phyloP scores from a whole-genome alignment of 2,329 filamentous ascomycete genomes.

The Chaetomium strumarium region DNA sequence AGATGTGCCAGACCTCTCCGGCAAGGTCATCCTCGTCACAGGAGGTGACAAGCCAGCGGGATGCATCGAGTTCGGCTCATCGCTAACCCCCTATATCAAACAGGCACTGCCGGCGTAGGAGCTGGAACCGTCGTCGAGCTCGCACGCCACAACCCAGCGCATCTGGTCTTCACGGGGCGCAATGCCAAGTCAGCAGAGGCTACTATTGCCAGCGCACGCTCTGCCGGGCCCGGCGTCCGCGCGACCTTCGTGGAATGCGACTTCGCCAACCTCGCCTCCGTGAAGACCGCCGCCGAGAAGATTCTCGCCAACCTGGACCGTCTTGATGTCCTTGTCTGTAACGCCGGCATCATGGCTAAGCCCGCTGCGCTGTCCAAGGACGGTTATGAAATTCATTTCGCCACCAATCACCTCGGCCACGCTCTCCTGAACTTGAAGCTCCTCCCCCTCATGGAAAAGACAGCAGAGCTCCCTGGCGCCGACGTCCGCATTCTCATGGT shows the following conservation, averaged over 20 bases:
- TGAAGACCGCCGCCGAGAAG: conserved; percentile 35
- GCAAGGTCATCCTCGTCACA: conserved; percentile 43
- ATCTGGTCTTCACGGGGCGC: conserved; percentile 24
- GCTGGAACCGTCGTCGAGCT: conserved; percentile 37
- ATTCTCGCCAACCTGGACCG: conserved; percentile 28
- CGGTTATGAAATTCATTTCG: conserved; percentile 44
- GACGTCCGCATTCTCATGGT: conserved; percentile 24
- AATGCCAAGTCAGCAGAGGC: conserved; percentile 18
- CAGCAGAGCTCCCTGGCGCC: conserved; percentile 6
- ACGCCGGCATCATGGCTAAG: conserved; percentile 39
- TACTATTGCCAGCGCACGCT: conserved; percentile 9
- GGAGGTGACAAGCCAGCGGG: conserved; percentile 27
- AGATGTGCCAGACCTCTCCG: conserved; percentile 14
- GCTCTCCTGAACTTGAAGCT: conserved; percentile 35
- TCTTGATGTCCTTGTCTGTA: conserved; percentile 41
- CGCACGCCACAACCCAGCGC: conserved; percentile 31
- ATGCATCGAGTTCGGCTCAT: background rate
- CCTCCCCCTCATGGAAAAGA: conserved; percentile 21
- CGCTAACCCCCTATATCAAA: background rate
- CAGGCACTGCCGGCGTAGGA: conserved; percentile 42
- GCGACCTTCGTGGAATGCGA: conserved; percentile 13
- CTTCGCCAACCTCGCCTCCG: conserved; percentile 32
- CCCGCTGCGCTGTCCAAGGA: conserved; percentile 33
- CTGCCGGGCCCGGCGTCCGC: background rate
- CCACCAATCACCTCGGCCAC: conserved; percentile 42